Percentiles rank a stretch among this genome's conserved stretches.
Conservation (phyloP, 768 basidiomycete species). For the Dentipellis fragilis region DNA sequence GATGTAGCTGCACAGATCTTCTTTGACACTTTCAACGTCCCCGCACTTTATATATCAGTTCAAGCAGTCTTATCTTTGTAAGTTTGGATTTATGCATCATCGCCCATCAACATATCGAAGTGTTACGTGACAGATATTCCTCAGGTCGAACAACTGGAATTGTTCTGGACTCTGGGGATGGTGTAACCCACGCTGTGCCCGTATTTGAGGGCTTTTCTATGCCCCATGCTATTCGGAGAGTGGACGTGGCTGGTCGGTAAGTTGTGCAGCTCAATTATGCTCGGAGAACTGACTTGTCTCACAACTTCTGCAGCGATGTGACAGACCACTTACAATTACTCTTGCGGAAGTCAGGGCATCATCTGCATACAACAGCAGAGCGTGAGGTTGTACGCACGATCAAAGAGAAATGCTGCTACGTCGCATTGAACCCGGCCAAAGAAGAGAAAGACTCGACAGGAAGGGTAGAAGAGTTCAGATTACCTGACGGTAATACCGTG, state of each 20-base stretch:
- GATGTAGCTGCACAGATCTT: constrained; percentile 98
- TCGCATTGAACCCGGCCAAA: constrained; percentile 85
- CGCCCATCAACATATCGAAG: not conserved
- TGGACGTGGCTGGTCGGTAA: constrained; percentile 93
- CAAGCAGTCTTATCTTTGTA: constrained; percentile 95
- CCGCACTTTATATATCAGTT: constrained; percentile 91
- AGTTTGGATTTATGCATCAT: constrained; percentile 18
- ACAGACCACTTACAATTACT: constrained; percentile 94
- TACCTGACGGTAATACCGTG: constrained; percentile 92
- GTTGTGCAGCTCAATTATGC: constrained; percentile 12
- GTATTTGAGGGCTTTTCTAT: constrained; percentile 99
- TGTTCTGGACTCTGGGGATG: constrained; percentile 96
- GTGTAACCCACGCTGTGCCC: constrained; percentile 96
- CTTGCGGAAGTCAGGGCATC: constrained; percentile 87
- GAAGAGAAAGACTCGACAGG: constrained; percentile 87
- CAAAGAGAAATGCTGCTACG: constrained; percentile 97
- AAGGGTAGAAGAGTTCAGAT: constrained; percentile 76
- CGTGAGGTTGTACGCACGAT: constrained; percentile 94
- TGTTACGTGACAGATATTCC: constrained; percentile 60
- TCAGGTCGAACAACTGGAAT: constrained; percentile 99
- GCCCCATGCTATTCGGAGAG: constrained; percentile 94
- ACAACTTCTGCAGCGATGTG: constrained; percentile 58
- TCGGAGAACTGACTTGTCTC: not conserved
- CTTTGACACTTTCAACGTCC: constrained; percentile 99
- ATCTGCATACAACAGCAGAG: constrained; percentile 94